Evolutionary conservation across 495 filamentous ascomycete genomes (phyloP).

Genomic region (Penicillium longicatenatum): DNA sequence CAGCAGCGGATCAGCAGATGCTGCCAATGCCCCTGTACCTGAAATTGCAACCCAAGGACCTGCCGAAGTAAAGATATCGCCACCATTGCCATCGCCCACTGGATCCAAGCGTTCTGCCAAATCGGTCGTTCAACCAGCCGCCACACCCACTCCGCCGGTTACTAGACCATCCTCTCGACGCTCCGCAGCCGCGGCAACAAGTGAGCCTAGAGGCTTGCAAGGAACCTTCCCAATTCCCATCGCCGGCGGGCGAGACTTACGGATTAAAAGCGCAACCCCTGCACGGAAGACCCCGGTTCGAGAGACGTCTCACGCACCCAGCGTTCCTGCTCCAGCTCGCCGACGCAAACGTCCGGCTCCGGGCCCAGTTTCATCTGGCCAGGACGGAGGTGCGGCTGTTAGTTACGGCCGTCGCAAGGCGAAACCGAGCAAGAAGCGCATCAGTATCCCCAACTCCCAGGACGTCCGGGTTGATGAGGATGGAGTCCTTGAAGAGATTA

Average conservation of each 20-base stretch:
- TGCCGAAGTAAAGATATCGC: slow-evolving; percentile 25
- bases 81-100: slow-evolving; percentile 31
- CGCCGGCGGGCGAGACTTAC: slow-evolving; percentile 38
- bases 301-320: slow-evolving; percentile 50
- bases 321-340: slow-evolving; percentile 48
- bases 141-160: slow-evolving; percentile 36
- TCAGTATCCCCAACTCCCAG: slow-evolving; percentile 38
- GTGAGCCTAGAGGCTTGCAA: slow-evolving; percentile 27
- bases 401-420: slow-evolving; percentile 79
- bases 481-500: slow-evolving; percentile 68
- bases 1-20: slow-evolving; percentile 40
- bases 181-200: slow-evolving; percentile 42
- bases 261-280: slow-evolving; percentile 50
- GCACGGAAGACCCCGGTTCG: slow-evolving; percentile 54
- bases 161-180: slow-evolving; percentile 49
- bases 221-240: slow-evolving; percentile 14
- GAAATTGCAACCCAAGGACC: slow-evolving; percentile 15
- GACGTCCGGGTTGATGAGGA: slow-evolving; percentile 50
- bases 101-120: slow-evolving; percentile 30
- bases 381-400: slow-evolving; percentile 71
- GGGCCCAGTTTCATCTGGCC: slow-evolving; percentile 67
- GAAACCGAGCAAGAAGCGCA: slow-evolving; percentile 63
- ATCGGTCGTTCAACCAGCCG: slow-evolving; percentile 16
- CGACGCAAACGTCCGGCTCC: slow-evolving; percentile 74
- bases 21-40: slow-evolving; percentile 10